Percentiles rank a stretch among this genome's conserved stretches.
Conservation (phyloP, 2,329 filamentous ascomycete genomes). For the Penicillium brevicompactum region DNA sequence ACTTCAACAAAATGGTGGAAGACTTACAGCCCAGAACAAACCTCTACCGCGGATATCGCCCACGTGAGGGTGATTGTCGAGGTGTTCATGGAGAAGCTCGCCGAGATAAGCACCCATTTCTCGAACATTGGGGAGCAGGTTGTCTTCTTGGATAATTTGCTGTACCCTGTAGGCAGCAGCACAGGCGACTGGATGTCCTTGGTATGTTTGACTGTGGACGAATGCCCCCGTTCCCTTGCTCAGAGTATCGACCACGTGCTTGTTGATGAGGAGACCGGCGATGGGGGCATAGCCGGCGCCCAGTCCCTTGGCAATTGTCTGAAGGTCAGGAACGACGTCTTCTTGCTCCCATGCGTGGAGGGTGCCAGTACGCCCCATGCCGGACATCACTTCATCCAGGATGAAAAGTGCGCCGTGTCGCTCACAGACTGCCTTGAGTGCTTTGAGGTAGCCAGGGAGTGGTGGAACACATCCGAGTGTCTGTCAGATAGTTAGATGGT, state of each 20-base stretch:
- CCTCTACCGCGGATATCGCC: constrained; percentile 59
- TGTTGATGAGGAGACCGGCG: constrained; percentile 54
- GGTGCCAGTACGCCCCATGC: constrained; percentile 57
- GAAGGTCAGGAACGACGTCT: constrained; percentile 56
- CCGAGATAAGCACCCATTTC: constrained; percentile 34
- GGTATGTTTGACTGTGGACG: constrained; percentile 61
- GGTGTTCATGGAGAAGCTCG: constrained; percentile 43
- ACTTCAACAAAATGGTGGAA: neutral
- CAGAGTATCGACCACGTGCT: constrained; percentile 51
- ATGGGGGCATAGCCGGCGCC: constrained; percentile 58
- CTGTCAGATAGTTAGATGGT: constrained; percentile 12
- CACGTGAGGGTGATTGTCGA: constrained; percentile 50
- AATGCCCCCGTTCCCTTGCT: constrained; percentile 48
- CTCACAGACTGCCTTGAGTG: constrained; percentile 56
- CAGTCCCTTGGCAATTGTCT: constrained; percentile 60
- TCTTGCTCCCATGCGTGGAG: constrained; percentile 60
- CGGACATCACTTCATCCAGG: constrained; percentile 56
- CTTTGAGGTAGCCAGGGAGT: constrained; percentile 57
- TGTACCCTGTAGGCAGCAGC: constrained; percentile 56
- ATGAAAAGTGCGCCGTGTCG: constrained; percentile 57
- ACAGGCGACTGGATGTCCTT: constrained; percentile 56
- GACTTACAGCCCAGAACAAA: constrained; percentile 57
- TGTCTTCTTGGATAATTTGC: constrained; percentile 53
- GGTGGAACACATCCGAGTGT: constrained; percentile 56
- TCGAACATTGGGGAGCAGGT: constrained; percentile 48